Percentiles rank a stretch among this genome's conserved stretches.
Evolutionary conservation across 495 filamentous ascomycete genomes (phyloP).

Genomic region (Penicillium psychrofluorescens): DNA sequence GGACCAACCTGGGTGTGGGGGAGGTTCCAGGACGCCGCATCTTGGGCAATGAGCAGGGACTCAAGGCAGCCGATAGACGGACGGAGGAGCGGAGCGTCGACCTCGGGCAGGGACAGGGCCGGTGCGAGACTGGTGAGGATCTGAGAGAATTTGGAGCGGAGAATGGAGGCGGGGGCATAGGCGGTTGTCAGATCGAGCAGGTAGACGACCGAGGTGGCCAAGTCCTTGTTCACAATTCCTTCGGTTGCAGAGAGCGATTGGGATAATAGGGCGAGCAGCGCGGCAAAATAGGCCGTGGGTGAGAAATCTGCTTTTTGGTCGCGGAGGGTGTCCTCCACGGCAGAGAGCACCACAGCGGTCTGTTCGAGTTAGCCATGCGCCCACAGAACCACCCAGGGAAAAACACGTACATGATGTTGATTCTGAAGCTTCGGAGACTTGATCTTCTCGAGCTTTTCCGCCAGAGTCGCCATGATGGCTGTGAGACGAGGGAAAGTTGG

Average conservation of each 20-base stretch:
- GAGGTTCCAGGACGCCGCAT: constrained; percentile 79
- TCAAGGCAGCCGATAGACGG: constrained; percentile 92
- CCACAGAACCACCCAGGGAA: constrained; percentile 6
- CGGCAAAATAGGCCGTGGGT: constrained; percentile 90
- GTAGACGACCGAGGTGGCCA: constrained; percentile 85
- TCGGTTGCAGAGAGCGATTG: constrained; percentile 58
- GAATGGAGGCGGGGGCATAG: constrained; percentile 72
- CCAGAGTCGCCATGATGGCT: constrained; percentile 56
- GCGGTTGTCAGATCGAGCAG: constrained; percentile 86
- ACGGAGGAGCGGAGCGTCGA: constrained; percentile 78
- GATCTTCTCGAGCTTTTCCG: constrained; percentile 91
- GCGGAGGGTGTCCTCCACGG: constrained; percentile 85
- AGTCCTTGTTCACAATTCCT: constrained; percentile 70
- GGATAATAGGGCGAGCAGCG: constrained; percentile 80
- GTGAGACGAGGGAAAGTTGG: constrained; percentile 1
- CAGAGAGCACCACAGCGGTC: constrained; percentile 81
- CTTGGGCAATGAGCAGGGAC: constrained; percentile 79
- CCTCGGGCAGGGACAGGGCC: constrained; percentile 67
- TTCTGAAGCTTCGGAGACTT: constrained; percentile 93
- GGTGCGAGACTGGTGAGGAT: constrained; percentile 84
- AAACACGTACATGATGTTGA: constrained; percentile 74
- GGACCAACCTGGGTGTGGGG: constrained; percentile 77
- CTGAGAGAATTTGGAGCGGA: constrained; percentile 87
- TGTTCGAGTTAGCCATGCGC: constrained; percentile 21
- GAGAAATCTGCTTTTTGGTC: constrained; percentile 76